These are phyloP conservation scores for Boletus mariae DNA, from an alignment of 1,284 basidiomycete species.

Conservation along the genomic window DNA sequence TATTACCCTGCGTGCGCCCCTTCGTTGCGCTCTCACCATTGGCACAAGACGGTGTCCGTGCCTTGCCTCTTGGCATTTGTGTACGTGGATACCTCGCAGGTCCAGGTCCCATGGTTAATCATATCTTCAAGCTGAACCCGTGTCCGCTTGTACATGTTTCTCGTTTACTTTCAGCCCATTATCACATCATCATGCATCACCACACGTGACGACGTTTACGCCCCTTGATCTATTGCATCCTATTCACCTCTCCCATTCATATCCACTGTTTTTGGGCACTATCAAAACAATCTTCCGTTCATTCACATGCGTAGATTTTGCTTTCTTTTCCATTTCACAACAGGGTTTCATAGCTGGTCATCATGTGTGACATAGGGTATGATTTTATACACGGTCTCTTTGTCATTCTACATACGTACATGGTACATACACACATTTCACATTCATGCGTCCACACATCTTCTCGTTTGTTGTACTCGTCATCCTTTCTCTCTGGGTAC, in stretches of 20 bases:
- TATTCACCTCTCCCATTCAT: slow-evolving; percentile 3
- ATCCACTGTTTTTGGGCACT: slow-evolving; percentile 2
- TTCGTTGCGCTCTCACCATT: not conserved
- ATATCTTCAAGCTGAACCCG: slow-evolving; percentile 3
- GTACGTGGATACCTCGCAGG: slow-evolving; percentile 16
- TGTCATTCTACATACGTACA: slow-evolving; percentile 3
- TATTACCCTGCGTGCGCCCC: not conserved
- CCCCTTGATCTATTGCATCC: slow-evolving; percentile 14
- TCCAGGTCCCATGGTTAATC: slow-evolving; percentile 17
- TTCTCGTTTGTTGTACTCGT: slow-evolving; percentile 4
- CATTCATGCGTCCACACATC: slow-evolving; percentile 1
- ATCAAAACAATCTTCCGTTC: slow-evolving; percentile 6
- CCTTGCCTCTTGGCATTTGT: slow-evolving; percentile 1
- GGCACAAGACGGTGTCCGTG: not conserved
- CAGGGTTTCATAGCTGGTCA: slow-evolving; percentile 10
- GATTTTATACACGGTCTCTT: slow-evolving; percentile 7
- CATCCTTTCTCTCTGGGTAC: slow-evolving; percentile 3
- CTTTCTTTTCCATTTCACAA: not conserved
- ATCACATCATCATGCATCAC: slow-evolving; percentile 16
- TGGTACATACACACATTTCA: not conserved
- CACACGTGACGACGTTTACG: slow-evolving; percentile 9
- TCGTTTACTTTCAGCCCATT: not conserved
- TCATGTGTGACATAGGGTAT: slow-evolving; percentile 19
- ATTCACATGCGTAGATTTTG: slow-evolving; percentile 13
- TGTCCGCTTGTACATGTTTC: slow-evolving; percentile 11